These are phyloP conservation scores for Artemisia annua DNA, from an alignment of 129 eudicot species.

Conservation along the genomic window DNA sequence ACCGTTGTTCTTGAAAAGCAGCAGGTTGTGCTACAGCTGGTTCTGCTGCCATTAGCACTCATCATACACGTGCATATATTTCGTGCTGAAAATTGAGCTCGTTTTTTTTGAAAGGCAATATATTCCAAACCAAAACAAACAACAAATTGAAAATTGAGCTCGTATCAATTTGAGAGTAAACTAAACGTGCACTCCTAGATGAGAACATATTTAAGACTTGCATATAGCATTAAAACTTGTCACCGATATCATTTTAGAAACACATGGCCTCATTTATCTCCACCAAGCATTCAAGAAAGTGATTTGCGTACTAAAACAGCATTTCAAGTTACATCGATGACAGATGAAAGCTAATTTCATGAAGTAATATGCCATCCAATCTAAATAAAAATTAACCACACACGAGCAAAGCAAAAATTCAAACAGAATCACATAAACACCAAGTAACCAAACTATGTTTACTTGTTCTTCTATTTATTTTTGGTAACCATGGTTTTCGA, in stretches of 20 bases:
- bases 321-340: neutral
- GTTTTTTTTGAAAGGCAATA: too few relatives aligned
- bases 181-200: neutral
- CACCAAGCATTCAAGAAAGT: neutral
- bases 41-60: too few relatives aligned
- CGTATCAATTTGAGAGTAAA: too few relatives aligned
- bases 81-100: too few relatives aligned
- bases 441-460: neutral
- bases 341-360: neutral
- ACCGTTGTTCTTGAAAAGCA: too few relatives aligned
- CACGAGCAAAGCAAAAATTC: neutral
- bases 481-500: too few relatives aligned
- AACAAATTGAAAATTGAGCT: too few relatives aligned
- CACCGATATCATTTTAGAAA: neutral
- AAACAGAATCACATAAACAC: slow-evolving; percentile 2
- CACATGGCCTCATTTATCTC: neutral
- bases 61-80: too few relatives aligned
- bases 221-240: neutral
- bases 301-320: neutral
- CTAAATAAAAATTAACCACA: neutral
- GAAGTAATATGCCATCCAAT: slow-evolving; percentile 1
- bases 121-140: too few relatives aligned
- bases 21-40: too few relatives aligned
- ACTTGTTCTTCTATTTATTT: neutral
- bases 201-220: neutral